phyloP scores from a whole-genome alignment of 257 asterid genomes.

The Fraxinus cuspidata region DNA sequence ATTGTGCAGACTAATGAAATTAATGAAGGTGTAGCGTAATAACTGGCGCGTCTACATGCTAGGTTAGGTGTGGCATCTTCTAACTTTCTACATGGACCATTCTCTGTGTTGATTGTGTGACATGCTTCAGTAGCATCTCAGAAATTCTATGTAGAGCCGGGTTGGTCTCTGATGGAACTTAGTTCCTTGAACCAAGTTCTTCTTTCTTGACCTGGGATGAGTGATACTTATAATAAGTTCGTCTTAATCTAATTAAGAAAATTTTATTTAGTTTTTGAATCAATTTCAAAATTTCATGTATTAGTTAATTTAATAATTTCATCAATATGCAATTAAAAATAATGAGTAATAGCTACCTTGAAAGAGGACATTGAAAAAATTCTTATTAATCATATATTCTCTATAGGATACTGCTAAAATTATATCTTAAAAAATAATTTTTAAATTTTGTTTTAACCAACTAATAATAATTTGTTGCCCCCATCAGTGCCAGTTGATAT shows the following conservation, averaged over 20 bases:
- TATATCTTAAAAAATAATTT: no score
- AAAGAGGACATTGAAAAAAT: background rate
- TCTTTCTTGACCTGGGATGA: background rate
- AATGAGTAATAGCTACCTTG: background rate
- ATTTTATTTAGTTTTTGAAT: background rate
- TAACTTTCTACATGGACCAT: no score
- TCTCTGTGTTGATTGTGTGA: background rate
- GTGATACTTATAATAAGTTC: background rate
- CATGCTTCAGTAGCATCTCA: background rate
- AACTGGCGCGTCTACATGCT: no score
- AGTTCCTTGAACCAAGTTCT: background rate
- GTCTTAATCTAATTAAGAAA: background rate
- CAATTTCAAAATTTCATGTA: background rate
- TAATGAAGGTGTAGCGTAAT: no score
- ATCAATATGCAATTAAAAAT: background rate
- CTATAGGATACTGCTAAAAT: background rate
- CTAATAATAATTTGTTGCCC: background rate
- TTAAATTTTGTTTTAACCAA: no score
- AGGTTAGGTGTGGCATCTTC: no score
- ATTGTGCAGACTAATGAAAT: background rate
- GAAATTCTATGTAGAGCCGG: background rate
- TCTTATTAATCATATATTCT: background rate
- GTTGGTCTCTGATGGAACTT: background rate
- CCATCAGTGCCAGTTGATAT: background rate
- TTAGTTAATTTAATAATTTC: background rate